Conservation (phyloP, 257 asterid genomes). For the Solanum stenotomum region DNA sequence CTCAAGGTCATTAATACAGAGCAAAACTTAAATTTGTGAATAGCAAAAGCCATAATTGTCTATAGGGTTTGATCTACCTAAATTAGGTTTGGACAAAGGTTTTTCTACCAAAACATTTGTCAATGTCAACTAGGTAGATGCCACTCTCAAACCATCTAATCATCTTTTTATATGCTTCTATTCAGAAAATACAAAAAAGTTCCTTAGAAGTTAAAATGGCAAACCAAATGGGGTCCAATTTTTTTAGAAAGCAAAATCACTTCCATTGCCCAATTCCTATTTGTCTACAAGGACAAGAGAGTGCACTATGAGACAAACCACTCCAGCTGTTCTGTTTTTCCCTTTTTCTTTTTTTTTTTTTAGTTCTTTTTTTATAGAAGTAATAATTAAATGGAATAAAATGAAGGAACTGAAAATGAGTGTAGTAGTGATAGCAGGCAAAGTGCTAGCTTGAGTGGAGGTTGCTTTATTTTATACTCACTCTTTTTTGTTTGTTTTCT, state of each 20-base stretch:
- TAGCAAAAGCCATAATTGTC: neutral
- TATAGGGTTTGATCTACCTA: neutral
- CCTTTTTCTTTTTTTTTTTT: neutral
- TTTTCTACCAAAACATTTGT: neutral
- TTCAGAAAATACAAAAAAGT: neutral
- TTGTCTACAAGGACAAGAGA: neutral
- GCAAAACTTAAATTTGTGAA: neutral
- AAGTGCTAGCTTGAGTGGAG: neutral
- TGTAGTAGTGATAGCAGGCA: neutral
- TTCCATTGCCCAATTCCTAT: neutral
- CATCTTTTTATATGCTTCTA: neutral
- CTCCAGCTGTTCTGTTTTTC: slow-evolving; percentile 17
- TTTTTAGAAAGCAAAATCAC: neutral
- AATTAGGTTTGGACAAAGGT: neutral
- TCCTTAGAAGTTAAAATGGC: neutral
- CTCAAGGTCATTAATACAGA: neutral
- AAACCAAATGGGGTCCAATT: neutral
- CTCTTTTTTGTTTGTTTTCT: neutral
- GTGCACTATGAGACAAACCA: slow-evolving; percentile 16
- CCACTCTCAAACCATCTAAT: neutral
- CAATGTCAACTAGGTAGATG: neutral
- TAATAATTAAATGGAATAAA: neutral
- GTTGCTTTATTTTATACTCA: neutral
- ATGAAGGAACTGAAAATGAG: neutral
- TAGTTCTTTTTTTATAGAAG: neutral